Conservation (phyloP, 2,329 filamentous ascomycete genomes). For the Aspergillus sp. region DNA sequence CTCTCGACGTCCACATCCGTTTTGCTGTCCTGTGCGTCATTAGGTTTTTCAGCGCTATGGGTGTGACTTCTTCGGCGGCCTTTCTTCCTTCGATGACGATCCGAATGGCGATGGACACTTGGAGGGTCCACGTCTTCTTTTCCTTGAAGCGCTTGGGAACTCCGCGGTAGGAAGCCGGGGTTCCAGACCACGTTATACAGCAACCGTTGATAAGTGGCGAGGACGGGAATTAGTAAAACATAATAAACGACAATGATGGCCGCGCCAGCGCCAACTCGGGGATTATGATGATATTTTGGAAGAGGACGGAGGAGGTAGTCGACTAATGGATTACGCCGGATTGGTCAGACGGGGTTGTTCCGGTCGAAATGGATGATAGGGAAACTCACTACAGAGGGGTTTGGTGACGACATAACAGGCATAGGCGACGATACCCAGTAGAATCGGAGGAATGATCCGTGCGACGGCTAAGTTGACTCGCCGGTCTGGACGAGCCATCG, state of each 20-base stretch:
- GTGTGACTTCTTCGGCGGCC: not conserved
- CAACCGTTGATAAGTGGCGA: conserved; percentile 69
- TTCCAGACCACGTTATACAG: conserved; percentile 66
- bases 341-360: not conserved
- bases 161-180: conserved; percentile 71
- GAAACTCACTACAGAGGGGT: conserved; percentile 63
- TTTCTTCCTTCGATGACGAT: conserved; percentile 24
- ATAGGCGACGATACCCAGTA: conserved; percentile 66
- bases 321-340: conserved; percentile 56
- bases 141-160: conserved; percentile 40
- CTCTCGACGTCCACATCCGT: conserved; percentile 28
- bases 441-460: conserved; percentile 67
- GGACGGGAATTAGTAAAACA: conserved; percentile 66
- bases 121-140: conserved; percentile 19
- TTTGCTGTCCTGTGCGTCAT: conserved; percentile 18
- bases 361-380: conserved; percentile 1
- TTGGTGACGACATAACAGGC: conserved; percentile 70
- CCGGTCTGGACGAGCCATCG: conserved; percentile 37
- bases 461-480: conserved; percentile 59
- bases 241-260: conserved; percentile 72
- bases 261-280: conserved; percentile 59
- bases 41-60: not conserved
- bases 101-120: conserved; percentile 13
- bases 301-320: conserved; percentile 65
- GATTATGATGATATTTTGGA: conserved; percentile 35